Percentiles rank a stretch among this genome's conserved stretches.
Evolutionary conservation across 495 filamentous ascomycete genomes (phyloP).

Genomic region (Tuber borchii): DNA sequence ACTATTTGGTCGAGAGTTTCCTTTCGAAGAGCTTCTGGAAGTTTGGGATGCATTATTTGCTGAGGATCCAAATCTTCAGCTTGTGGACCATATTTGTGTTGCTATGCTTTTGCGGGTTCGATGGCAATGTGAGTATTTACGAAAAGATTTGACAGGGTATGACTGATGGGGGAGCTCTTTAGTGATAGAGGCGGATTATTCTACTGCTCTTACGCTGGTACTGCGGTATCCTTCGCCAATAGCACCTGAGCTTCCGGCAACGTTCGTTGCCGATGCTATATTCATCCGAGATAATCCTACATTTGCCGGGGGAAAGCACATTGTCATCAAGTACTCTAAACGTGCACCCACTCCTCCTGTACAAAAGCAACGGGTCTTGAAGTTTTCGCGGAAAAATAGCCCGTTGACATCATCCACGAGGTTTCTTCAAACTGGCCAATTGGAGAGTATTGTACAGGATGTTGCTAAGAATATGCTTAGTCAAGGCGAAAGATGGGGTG

Average conservation of each 20-base stretch:
- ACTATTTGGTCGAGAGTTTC: constrained; percentile 87
- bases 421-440: constrained; percentile 49
- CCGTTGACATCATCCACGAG: constrained; percentile 54
- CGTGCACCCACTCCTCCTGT: constrained; percentile 44
- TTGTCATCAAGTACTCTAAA: constrained; percentile 79
- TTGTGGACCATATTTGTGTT: constrained; percentile 83
- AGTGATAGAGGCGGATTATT: constrained; percentile 85
- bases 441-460: constrained; percentile 76
- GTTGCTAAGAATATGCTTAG: constrained; percentile 78
- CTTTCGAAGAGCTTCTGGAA: constrained; percentile 71
- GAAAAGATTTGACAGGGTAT: background rate
- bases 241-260: constrained; percentile 57
- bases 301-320: constrained; percentile 59
- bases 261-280: constrained; percentile 80
- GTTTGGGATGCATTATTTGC: constrained; percentile 93
- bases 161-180: background rate
- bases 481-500: constrained; percentile 75
- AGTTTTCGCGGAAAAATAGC: constrained; percentile 42
- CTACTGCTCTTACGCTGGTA: constrained; percentile 68
- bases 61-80: constrained; percentile 69
- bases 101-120: constrained; percentile 89
- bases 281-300: constrained; percentile 74
- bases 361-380: background rate
- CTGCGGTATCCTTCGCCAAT: constrained; percentile 69
- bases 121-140: constrained; percentile 67